Conservation (phyloP, 345 rosid species). For the Camelina neglecta region DNA sequence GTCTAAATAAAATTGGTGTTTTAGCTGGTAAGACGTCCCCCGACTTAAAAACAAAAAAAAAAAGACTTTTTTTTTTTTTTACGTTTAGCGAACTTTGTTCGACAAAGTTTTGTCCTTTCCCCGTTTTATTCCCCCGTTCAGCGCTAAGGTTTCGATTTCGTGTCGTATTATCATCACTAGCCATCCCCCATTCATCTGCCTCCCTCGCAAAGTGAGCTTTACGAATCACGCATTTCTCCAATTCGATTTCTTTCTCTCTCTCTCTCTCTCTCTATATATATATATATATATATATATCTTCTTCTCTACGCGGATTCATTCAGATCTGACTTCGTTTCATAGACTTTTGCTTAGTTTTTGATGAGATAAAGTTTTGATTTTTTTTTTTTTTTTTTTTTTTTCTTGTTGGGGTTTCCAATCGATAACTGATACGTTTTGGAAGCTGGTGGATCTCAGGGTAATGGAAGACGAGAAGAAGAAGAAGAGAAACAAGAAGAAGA, state of each 20-base stretch:
- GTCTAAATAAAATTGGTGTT: background rate
- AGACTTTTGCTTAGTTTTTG: slow-evolving; percentile 19
- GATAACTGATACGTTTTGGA: background rate
- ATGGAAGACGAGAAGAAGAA: slow-evolving; percentile 78
- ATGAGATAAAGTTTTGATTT: background rate
- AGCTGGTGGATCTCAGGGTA: slow-evolving; percentile 40
- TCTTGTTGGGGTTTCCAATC: background rate
- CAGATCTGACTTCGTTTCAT: slow-evolving; percentile 36
- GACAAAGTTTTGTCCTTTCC: slow-evolving; percentile 24
- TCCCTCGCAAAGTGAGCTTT: background rate
- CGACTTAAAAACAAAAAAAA: background rate
- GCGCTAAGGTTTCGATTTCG: slow-evolving; percentile 23
- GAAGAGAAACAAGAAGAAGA: slow-evolving; percentile 69
- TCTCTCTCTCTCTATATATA: too few relatives aligned
- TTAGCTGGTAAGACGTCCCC: background rate
- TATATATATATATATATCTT: too few relatives aligned
- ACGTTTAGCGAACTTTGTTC: slow-evolving; percentile 1
- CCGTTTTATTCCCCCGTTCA: background rate
- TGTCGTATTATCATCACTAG: too few relatives aligned
- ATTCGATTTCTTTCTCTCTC: slow-evolving; percentile 9
- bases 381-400: background rate
- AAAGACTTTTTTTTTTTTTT: background rate
- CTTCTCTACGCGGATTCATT: slow-evolving; percentile 26
- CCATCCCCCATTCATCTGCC: background rate
- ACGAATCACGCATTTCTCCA: slow-evolving; percentile 1